A percentile compares a stretch with the other conserved stretches of the same genome.
Evolutionary conservation across 257 asterid genomes (phyloP).

Genomic region (Capsicum baccatum): DNA sequence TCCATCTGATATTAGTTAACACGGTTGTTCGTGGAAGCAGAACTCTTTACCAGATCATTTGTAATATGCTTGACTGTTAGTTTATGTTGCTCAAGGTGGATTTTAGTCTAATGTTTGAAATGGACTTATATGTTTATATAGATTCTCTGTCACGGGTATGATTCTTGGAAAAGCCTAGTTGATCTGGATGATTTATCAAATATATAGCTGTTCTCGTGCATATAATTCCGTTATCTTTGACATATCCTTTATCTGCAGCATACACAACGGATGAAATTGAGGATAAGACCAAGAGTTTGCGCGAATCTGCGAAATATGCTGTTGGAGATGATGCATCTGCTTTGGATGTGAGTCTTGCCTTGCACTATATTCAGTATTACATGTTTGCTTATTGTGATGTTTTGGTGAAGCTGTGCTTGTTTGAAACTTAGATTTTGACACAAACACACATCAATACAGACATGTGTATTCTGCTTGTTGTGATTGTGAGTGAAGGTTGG

Average conservation of each 20-base stretch:
- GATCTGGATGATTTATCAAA: background rate
- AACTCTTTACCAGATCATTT: slow-evolving; percentile 15
- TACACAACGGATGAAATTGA: slow-evolving; percentile 71
- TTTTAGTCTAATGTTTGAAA: background rate
- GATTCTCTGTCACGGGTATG: background rate
- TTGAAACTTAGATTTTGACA: slow-evolving; percentile 15
- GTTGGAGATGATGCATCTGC: slow-evolving; percentile 62
- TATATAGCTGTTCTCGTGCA: background rate
- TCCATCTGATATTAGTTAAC: background rate
- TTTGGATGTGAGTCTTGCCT: slow-evolving; percentile 58
- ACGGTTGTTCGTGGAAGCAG: slow-evolving; percentile 15
- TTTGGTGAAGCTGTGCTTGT: slow-evolving; percentile 3
- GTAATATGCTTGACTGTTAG: background rate
- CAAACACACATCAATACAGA: background rate
- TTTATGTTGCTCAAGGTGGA: background rate
- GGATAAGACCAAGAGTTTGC: slow-evolving; percentile 63
- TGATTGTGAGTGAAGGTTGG: slow-evolving; percentile 3
- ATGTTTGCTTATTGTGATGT: background rate
- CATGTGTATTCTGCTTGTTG: background rate
- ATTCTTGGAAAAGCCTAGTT: slow-evolving; percentile 22
- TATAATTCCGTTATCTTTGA: background rate
- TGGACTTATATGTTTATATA: slow-evolving; percentile 2
- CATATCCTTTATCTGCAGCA: slow-evolving; percentile 53
- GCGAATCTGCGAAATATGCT: slow-evolving; percentile 52
- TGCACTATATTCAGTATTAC: background rate